Percentiles rank a stretch among this genome's conserved stretches.
Evolutionary conservation across 2,329 filamentous ascomycete species (phyloP).

Genomic region (Verticillium dahliae): DNA sequence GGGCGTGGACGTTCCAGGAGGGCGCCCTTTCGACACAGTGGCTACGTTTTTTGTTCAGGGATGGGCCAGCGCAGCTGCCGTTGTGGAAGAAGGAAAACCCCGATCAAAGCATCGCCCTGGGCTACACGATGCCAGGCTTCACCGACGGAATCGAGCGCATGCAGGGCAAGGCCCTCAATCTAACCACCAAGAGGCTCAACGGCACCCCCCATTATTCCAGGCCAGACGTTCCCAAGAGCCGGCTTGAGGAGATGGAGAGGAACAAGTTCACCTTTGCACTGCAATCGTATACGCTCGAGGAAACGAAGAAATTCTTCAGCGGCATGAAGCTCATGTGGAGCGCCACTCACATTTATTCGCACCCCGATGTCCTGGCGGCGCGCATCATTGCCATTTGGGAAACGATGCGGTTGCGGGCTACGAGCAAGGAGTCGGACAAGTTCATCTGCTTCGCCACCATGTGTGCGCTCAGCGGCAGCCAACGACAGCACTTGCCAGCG

Average conservation of each 20-base stretch:
- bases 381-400: background rate
- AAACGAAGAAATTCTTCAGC: background rate
- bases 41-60: slow-evolving; percentile 8
- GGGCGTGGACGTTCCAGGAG: slow-evolving; percentile 18
- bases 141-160: background rate
- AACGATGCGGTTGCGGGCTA: background rate
- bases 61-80: background rate
- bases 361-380: background rate
- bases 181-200: background rate
- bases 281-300: background rate
- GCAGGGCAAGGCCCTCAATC: background rate
- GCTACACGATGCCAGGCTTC: background rate
- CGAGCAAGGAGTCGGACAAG: background rate
- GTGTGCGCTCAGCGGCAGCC: background rate
- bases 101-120: background rate
- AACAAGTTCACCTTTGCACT: background rate
- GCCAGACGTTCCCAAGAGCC: background rate
- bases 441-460: background rate
- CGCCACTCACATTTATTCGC: background rate
- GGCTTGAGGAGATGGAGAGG: background rate
- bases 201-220: background rate
- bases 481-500: background rate
- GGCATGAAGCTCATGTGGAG: background rate
- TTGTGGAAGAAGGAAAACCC: background rate
- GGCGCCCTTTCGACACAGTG: slow-evolving; percentile 12